Evolutionary conservation across 2,329 filamentous ascomycete genomes (phyloP).

Genomic region (Diaporthe vaccinii): DNA sequence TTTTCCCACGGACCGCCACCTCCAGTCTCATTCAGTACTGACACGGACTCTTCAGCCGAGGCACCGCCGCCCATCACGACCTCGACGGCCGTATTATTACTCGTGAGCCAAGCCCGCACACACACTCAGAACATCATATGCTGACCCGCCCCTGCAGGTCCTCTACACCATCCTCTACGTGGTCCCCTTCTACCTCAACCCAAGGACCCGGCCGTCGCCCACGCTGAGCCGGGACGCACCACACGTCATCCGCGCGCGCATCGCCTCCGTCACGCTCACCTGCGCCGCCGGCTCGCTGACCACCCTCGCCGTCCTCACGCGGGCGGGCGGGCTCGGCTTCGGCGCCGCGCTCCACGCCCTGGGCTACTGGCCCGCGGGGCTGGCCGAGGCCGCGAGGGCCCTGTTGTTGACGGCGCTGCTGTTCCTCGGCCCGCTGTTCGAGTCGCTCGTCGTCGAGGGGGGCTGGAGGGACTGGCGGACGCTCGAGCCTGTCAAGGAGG

Average conservation of each 20-base stretch:
- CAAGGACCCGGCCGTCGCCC: conserved; percentile 82
- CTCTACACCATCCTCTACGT: conserved; percentile 92
- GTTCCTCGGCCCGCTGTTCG: conserved; percentile 88
- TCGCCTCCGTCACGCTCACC: conserved; percentile 83
- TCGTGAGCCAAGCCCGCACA: conserved; percentile 49
- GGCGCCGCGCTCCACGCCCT: conserved; percentile 75
- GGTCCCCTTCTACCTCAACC: conserved; percentile 87
- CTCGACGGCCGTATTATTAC: conserved; percentile 51
- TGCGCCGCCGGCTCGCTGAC: conserved; percentile 76
- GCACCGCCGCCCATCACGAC: conserved; percentile 55
- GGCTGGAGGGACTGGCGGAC: conserved; percentile 75
- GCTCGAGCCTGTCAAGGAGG: conserved; percentile 67
- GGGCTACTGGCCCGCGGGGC: conserved; percentile 83
- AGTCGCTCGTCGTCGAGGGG: conserved; percentile 80
- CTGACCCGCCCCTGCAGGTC: conserved; percentile 62
- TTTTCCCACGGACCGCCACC: too few species aligned
- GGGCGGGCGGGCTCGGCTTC: conserved; percentile 55
- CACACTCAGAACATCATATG: background rate
- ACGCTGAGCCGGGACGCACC: conserved; percentile 88
- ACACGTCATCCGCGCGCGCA: conserved; percentile 87
- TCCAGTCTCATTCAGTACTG: background rate
- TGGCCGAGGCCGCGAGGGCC: conserved; percentile 72
- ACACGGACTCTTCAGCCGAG: background rate
- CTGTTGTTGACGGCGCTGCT: conserved; percentile 82
- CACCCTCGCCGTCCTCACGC: conserved; percentile 76